A percentile compares a stretch with the other conserved stretches of the same genome.
phyloP scores from a whole-genome alignment of 2,329 filamentous ascomycete genomes.

The Cercospora sp. region DNA sequence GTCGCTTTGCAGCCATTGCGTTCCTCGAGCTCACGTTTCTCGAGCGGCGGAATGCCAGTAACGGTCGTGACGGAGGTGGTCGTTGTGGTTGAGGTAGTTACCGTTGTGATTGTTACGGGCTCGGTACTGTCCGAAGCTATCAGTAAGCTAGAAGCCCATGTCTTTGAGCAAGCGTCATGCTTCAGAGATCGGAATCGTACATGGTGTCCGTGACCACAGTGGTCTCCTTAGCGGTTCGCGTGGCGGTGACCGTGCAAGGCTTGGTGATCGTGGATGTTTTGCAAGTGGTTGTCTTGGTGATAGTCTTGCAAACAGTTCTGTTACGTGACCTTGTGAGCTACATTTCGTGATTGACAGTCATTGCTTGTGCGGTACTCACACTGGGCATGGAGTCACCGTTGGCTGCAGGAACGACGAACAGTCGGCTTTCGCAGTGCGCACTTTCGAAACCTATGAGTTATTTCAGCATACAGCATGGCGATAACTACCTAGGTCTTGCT shows the following conservation, averaged over 20 bases:
- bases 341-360: background rate
- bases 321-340: background rate
- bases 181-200: background rate
- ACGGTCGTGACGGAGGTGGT: background rate
- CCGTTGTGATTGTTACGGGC: background rate
- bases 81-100: background rate
- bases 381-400: background rate
- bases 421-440: background rate
- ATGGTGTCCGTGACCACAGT: background rate
- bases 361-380: background rate
- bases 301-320: background rate
- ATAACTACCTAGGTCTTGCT: background rate
- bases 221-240: background rate
- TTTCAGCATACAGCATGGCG: background rate
- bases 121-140: background rate
- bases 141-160: background rate
- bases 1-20: background rate
- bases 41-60: background rate
- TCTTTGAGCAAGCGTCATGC: background rate
- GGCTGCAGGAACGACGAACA: background rate
- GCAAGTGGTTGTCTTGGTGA: background rate
- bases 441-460: background rate
- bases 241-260: background rate
- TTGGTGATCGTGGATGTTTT: background rate
- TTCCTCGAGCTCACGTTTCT: background rate